Conservation (phyloP, 192 early-diverging fungal genomes). For the Endogone sp. region DNA sequence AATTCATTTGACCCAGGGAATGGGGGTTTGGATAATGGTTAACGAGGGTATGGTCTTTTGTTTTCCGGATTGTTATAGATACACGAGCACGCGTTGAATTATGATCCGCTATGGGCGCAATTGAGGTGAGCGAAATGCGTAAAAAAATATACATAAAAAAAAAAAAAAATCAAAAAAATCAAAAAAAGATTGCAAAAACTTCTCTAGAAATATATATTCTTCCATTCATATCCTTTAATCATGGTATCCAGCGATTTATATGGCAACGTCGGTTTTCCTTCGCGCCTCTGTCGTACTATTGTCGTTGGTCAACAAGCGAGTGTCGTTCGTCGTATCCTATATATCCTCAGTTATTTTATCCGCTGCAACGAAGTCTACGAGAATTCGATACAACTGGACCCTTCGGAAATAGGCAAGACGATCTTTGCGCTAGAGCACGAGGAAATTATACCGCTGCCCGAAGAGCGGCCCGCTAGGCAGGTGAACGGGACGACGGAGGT, state of each 20-base stretch:
- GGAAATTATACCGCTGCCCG: neutral
- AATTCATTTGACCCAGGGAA: neutral
- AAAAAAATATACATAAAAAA: too few species aligned
- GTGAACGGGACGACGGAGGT: constrained; percentile 2
- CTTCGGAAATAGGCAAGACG: neutral
- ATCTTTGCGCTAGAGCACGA: neutral
- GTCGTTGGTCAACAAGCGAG: constrained; percentile 42
- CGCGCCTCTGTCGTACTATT: constrained; percentile 45
- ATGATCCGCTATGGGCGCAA: constrained; percentile 58
- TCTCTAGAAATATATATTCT: neutral
- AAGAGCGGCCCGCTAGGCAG: neutral
- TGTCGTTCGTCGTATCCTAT: constrained; percentile 43
- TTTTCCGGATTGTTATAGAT: too few species aligned
- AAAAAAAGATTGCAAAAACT: too few species aligned
- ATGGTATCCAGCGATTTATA: constrained; percentile 38
- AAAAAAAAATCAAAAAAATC: too few species aligned
- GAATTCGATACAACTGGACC: constrained; percentile 3
- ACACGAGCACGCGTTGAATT: constrained; percentile 12
- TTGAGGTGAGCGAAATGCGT: constrained; percentile 44
- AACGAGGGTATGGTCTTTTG: neutral
- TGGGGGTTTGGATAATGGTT: neutral
- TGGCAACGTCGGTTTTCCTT: constrained; percentile 44
- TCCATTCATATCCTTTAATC: neutral
- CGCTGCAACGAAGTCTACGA: constrained; percentile 56
- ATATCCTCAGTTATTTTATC: constrained; percentile 54